A percentile compares a stretch with the other conserved stretches of the same genome.
phyloP scores from a whole-genome alignment of 306 rosid genomes.

The Vachellia collinsii region DNA sequence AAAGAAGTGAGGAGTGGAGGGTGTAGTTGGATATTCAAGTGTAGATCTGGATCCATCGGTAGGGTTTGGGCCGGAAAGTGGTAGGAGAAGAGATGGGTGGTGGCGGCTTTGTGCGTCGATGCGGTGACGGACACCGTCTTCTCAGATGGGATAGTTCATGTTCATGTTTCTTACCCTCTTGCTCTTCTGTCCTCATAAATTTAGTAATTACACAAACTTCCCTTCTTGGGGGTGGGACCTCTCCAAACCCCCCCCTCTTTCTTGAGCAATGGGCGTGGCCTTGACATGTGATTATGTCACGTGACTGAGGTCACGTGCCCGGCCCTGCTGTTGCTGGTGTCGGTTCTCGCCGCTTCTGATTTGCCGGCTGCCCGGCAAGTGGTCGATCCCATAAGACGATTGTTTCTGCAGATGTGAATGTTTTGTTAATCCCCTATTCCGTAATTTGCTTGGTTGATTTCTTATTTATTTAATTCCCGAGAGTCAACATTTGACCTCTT shows the following conservation, averaged over 20 bases:
- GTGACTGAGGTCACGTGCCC: slow-evolving; percentile 9
- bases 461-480: background rate
- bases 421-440: background rate
- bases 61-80: background rate
- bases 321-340: background rate
- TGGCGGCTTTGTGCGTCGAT: background rate
- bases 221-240: background rate
- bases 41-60: background rate
- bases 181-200: background rate
- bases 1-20: background rate
- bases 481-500: background rate
- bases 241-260: background rate
- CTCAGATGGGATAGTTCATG: background rate
- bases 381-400: background rate
- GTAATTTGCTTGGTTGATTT: no score
- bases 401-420: background rate
- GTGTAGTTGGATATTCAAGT: background rate
- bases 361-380: background rate
- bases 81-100: background rate
- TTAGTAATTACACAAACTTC: background rate
- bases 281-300: slow-evolving; percentile 5
- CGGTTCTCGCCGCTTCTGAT: background rate
- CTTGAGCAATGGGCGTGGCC: background rate
- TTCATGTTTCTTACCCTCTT: background rate
- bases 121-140: background rate